Percentiles rank a stretch among this genome's conserved stretches.
phyloP scores from a whole-genome alignment of 2,329 filamentous ascomycete species.

The Stagonosporopsis vannaccii region DNA sequence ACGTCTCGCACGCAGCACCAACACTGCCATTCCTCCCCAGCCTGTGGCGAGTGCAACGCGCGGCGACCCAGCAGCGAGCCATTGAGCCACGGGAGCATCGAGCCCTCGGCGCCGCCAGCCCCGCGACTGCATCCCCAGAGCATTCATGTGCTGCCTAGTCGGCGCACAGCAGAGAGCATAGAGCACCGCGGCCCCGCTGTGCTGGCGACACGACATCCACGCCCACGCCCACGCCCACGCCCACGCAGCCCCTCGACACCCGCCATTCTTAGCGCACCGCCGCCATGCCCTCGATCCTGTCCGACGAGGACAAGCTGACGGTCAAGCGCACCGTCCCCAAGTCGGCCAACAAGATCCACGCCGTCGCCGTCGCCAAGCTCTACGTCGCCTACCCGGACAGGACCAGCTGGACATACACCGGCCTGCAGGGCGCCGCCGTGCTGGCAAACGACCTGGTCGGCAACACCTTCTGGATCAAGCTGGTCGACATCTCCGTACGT shows the following conservation, averaged over 20 bases:
- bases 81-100: not conserved
- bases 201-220: constrained; percentile 30
- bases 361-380: constrained; percentile 89
- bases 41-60: constrained; percentile 30
- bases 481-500: constrained; percentile 93
- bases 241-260: constrained; percentile 5
- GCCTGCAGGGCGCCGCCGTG: constrained; percentile 88
- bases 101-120: constrained; percentile 10
- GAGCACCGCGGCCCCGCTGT: constrained; percentile 36
- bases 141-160: constrained; percentile 42
- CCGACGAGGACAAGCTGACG: constrained; percentile 92
- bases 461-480: constrained; percentile 95
- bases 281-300: constrained; percentile 71
- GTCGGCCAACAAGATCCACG: constrained; percentile 95
- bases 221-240: constrained; percentile 2
- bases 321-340: constrained; percentile 95
- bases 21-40: constrained; percentile 26
- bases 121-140: constrained; percentile 19
- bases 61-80: constrained; percentile 16
- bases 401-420: constrained; percentile 91
- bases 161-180: constrained; percentile 8
- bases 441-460: constrained; percentile 94
- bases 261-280: constrained; percentile 23
- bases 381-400: constrained; percentile 91
- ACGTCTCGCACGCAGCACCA: constrained; percentile 29